A percentile compares a stretch with the other conserved stretches of the same genome.
Evolutionary conservation across 805 yeast species (phyloP).

Genomic region (Starmerella vaccinii): DNA sequence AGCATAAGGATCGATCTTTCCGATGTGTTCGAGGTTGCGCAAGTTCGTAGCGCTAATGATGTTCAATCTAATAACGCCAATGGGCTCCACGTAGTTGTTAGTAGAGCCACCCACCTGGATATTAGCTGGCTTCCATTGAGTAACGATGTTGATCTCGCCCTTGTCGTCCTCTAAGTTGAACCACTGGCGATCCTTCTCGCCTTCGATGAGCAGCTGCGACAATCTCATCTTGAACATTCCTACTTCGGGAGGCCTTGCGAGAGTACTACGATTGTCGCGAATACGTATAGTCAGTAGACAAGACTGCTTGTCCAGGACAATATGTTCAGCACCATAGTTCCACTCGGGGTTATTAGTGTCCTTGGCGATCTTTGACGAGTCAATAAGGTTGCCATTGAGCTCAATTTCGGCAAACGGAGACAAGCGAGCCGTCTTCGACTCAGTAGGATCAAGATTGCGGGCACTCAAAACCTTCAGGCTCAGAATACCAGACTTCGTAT

Average conservation of each 20-base stretch:
- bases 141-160: slow-evolving; percentile 61
- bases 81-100: slow-evolving; percentile 83
- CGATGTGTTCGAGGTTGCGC: slow-evolving; percentile 76
- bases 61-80: slow-evolving; percentile 73
- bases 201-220: slow-evolving; percentile 58
- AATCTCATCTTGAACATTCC: slow-evolving; percentile 45
- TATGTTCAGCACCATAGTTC: slow-evolving; percentile 52
- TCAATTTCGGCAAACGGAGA: slow-evolving; percentile 63
- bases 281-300: slow-evolving; percentile 58
- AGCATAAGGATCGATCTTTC: slow-evolving; percentile 86
- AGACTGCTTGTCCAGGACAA: slow-evolving; percentile 61
- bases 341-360: slow-evolving; percentile 59
- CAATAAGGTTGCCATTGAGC: slow-evolving; percentile 49
- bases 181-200: slow-evolving; percentile 71
- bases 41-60: slow-evolving; percentile 63
- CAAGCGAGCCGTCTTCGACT: slow-evolving; percentile 40
- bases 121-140: slow-evolving; percentile 80
- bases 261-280: slow-evolving; percentile 48
- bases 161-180: slow-evolving; percentile 52
- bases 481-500: slow-evolving; percentile 85
- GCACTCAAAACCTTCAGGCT: slow-evolving; percentile 56
- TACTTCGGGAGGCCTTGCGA: slow-evolving; percentile 46
- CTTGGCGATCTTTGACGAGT: slow-evolving; percentile 50
- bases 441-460: slow-evolving; percentile 39
- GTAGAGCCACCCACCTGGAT: slow-evolving; percentile 51